Evolutionary conservation across 805 yeast species (phyloP).

Genomic region (Kuraishia borneana): DNA sequence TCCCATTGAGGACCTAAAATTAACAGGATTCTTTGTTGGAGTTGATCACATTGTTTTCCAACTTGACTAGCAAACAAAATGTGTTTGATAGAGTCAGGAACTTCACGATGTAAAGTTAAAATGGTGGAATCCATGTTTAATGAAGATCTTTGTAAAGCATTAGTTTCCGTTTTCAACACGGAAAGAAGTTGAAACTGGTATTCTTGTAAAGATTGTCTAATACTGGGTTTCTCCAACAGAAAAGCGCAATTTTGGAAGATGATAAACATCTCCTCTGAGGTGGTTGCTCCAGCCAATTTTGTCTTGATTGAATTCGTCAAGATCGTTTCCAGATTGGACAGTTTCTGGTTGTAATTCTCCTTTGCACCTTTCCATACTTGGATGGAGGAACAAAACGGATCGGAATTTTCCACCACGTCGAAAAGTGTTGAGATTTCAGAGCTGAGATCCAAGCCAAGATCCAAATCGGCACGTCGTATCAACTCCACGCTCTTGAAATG

Average conservation of each 20-base stretch:
- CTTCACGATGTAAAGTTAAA: conserved; percentile 15
- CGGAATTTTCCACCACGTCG: neutral
- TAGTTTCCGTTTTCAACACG: conserved; percentile 36
- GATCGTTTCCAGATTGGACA: conserved; percentile 29
- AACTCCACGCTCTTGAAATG: conserved; percentile 26
- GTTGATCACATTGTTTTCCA: conserved; percentile 26
- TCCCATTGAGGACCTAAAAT: conserved; percentile 55
- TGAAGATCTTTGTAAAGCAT: conserved; percentile 27
- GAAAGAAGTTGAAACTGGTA: conserved; percentile 41
- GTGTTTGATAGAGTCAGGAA: conserved; percentile 35
- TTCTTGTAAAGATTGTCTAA: conserved; percentile 48
- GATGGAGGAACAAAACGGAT: conserved; percentile 10
- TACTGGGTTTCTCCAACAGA: conserved; percentile 38
- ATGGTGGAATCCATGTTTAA: conserved; percentile 21
- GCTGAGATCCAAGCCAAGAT: neutral
- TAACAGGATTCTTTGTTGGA: conserved; percentile 33
- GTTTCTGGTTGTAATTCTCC: too few relatives aligned
- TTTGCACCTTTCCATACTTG: too few relatives aligned
- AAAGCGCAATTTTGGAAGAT: conserved; percentile 37
- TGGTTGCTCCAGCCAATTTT: conserved; percentile 24
- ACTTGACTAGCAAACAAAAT: conserved; percentile 45
- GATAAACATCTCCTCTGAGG: conserved; percentile 38
- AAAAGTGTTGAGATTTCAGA: neutral
- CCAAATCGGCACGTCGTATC: neutral
- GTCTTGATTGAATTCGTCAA: conserved; percentile 28